Evolutionary conservation across 148 eudicot genomes (phyloP).

Genomic region (Selenicereus undatus): DNA sequence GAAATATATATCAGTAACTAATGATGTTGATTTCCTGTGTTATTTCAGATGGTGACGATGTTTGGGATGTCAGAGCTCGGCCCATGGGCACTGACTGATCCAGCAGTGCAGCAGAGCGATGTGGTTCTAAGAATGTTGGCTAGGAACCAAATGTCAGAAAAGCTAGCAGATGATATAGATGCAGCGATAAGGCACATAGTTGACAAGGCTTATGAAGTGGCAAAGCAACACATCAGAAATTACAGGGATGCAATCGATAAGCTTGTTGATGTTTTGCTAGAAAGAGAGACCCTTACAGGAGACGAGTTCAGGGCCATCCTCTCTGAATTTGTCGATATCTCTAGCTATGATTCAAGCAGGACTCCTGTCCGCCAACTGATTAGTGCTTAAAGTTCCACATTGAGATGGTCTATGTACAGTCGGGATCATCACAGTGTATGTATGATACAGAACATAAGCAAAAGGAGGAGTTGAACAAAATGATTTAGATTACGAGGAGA

Average conservation of each 20-base stretch:
- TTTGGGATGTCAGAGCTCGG: constrained; percentile 88
- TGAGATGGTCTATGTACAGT: background rate
- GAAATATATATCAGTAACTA: background rate
- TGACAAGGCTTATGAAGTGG: constrained; percentile 55
- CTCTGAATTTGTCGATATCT: constrained; percentile 48
- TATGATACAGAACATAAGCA: background rate
- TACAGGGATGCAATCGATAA: constrained; percentile 73
- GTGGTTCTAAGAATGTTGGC: constrained; percentile 75
- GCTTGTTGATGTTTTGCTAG: constrained; percentile 65
- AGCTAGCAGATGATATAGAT: constrained; percentile 81
- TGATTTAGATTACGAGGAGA: background rate
- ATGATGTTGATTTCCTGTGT: background rate
- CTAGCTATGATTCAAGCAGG: constrained; percentile 20
- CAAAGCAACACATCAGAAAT: constrained; percentile 58
- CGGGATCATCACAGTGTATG: background rate
- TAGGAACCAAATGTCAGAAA: constrained; percentile 81
- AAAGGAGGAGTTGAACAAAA: background rate
- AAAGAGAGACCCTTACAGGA: constrained; percentile 68
- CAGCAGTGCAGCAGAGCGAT: constrained; percentile 64
- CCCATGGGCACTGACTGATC: constrained; percentile 74
- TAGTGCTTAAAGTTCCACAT: constrained; percentile 33
- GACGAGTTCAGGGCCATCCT: constrained; percentile 74
- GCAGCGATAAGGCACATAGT: constrained; percentile 45
- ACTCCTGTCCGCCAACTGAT: constrained; percentile 51
- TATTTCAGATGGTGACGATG: constrained; percentile 66